A percentile compares a stretch with the other conserved stretches of the same genome.
These are phyloP conservation scores for Pseudovirgaria hyperparasitica DNA, from an alignment of 2,329 filamentous ascomycete species.

Conservation along the genomic window DNA sequence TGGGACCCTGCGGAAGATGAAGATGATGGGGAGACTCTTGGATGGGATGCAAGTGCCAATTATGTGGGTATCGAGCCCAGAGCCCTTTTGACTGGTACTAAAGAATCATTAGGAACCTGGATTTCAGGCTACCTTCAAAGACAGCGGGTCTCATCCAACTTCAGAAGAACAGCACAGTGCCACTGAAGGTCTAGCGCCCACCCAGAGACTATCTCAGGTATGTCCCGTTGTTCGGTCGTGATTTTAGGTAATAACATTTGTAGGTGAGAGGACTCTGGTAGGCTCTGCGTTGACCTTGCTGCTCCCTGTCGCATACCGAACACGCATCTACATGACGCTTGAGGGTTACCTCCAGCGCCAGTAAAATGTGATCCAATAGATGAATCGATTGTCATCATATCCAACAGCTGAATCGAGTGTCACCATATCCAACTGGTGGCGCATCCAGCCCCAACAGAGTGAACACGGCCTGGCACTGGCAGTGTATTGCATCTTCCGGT, in stretches of 20 bases:
- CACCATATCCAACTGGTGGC: slow-evolving; percentile 76
- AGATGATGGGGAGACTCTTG: slow-evolving; percentile 53
- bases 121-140: slow-evolving; percentile 32
- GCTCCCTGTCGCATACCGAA: no score
- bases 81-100: not conserved
- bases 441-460: slow-evolving; percentile 67
- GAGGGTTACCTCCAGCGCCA: no score
- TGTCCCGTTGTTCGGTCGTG: slow-evolving; percentile 10
- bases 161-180: slow-evolving; percentile 14
- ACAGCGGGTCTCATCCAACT: slow-evolving; percentile 20
- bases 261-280: slow-evolving; percentile 1
- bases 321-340: no score
- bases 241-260: not conserved
- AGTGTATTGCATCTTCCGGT: slow-evolving; percentile 58
- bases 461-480: slow-evolving; percentile 40
- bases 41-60: slow-evolving; percentile 60
- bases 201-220: slow-evolving; percentile 61
- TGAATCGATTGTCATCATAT: no score
- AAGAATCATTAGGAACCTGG: slow-evolving; percentile 13
- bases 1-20: slow-evolving; percentile 63
- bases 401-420: no score
- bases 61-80: slow-evolving; percentile 35
- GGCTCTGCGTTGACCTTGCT: no score
- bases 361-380: no score
- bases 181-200: slow-evolving; percentile 48